A percentile compares a stretch with the other conserved stretches of the same genome.
phyloP scores from a whole-genome alignment of 257 asterid genomes.

The Solanum ossicruentum region DNA sequence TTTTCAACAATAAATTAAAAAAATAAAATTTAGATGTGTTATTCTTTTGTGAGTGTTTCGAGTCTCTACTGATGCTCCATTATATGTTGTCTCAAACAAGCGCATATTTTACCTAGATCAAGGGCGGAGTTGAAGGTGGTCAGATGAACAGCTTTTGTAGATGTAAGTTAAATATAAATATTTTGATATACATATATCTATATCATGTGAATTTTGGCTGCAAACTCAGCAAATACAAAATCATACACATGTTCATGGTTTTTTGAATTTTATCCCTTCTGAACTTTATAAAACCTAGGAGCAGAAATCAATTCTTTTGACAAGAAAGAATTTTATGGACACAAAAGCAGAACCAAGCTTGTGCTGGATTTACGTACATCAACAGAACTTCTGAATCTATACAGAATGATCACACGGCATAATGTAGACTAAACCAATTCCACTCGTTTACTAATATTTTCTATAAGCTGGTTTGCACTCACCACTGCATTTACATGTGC shows the following conservation, averaged over 20 bases:
- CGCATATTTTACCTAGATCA: not conserved
- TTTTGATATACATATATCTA: too few species aligned
- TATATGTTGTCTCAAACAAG: not conserved
- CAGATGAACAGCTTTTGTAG: too few species aligned
- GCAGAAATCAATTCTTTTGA: too few species aligned
- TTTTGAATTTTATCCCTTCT: not conserved
- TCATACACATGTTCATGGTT: not conserved
- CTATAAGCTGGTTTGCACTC: slow-evolving; percentile 25
- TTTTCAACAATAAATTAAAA: not conserved
- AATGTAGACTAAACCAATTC: not conserved
- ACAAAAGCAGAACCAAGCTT: not conserved
- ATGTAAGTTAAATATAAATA: too few species aligned
- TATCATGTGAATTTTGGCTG: too few species aligned
- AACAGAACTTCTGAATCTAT: not conserved
- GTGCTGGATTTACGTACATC: too few species aligned
- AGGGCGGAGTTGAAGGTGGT: too few species aligned
- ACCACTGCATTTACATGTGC: slow-evolving; percentile 18
- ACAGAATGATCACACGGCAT: not conserved
- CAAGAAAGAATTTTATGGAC: not conserved
- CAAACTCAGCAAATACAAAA: not conserved
- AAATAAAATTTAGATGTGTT: not conserved
- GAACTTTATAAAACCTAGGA: not conserved
- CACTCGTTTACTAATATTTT: slow-evolving; percentile 13
- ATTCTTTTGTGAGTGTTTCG: not conserved
- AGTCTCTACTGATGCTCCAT: not conserved